Percentiles rank a stretch among this genome's conserved stretches.
phyloP scores from a whole-genome alignment of 257 asterid genomes.

The Ligustrum vulgare region DNA sequence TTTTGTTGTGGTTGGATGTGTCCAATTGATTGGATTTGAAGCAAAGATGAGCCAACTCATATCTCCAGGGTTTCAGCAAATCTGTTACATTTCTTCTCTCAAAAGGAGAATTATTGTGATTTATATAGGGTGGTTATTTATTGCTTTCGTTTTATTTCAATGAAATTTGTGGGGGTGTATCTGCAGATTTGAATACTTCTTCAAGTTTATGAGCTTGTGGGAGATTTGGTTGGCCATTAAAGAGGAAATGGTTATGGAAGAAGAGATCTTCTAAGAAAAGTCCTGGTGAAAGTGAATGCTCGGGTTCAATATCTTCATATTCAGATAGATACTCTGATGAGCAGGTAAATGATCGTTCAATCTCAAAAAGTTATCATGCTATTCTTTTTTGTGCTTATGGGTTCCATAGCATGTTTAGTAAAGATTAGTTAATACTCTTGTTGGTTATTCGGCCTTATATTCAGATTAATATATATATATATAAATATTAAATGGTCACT shows the following conservation, averaged over 20 bases:
- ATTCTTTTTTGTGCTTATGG: too few relatives aligned
- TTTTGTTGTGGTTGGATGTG: slow-evolving; percentile 21
- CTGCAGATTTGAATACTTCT: slow-evolving; percentile 31
- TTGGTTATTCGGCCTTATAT: too few relatives aligned
- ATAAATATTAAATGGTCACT: too few relatives aligned
- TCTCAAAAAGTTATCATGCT: too few relatives aligned
- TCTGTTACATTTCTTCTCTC: slow-evolving; percentile 12
- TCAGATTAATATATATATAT: too few relatives aligned
- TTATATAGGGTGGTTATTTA: not conserved
- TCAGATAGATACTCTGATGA: slow-evolving; percentile 70
- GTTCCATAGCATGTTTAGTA: too few relatives aligned
- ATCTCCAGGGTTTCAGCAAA: slow-evolving; percentile 26
- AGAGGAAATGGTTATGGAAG: slow-evolving; percentile 81
- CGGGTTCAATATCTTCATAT: slow-evolving; percentile 59
- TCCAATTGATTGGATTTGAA: slow-evolving; percentile 38
- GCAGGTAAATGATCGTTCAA: slow-evolving; percentile 36
- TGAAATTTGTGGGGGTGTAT: slow-evolving; percentile 7
- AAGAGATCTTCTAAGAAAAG: slow-evolving; percentile 63
- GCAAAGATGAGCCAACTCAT: slow-evolving; percentile 36
- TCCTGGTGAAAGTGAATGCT: slow-evolving; percentile 71
- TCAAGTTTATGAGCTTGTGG: slow-evolving; percentile 14
- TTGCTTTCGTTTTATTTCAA: slow-evolving; percentile 17
- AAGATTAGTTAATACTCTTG: too few relatives aligned
- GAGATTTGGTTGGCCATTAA: slow-evolving; percentile 22
- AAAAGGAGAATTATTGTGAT: not conserved